Percentiles rank a stretch among this genome's conserved stretches.
phyloP scores from a whole-genome alignment of 2,329 filamentous ascomycete genomes.

The Fusarium pseudonygamai region DNA sequence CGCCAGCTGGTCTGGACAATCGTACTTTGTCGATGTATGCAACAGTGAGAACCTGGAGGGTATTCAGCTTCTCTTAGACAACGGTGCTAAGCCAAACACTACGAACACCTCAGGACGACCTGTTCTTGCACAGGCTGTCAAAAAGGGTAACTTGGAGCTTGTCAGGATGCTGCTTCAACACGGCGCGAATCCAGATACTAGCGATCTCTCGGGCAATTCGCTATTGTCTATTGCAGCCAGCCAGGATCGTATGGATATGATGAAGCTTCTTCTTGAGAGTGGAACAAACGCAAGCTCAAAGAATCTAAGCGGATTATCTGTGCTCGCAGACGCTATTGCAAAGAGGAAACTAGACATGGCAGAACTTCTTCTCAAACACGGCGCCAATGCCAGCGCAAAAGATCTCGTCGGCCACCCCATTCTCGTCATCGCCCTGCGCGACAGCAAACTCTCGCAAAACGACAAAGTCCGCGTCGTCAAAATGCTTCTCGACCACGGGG shows the following conservation, averaged over 20 bases:
- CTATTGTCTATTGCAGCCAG: slow-evolving; percentile 45
- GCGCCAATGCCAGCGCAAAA: slow-evolving; percentile 47
- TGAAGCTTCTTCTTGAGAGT: slow-evolving; percentile 46
- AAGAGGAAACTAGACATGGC: slow-evolving; percentile 47
- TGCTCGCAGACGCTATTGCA: slow-evolving; percentile 48
- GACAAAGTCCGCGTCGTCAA: slow-evolving; percentile 43
- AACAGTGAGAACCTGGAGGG: slow-evolving; percentile 40
- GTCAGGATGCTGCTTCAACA: slow-evolving; percentile 44
- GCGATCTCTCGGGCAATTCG: slow-evolving; percentile 44
- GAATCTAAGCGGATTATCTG: slow-evolving; percentile 44
- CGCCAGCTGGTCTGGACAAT: slow-evolving; percentile 42
- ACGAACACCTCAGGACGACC: slow-evolving; percentile 41
- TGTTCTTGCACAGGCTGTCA: slow-evolving; percentile 43
- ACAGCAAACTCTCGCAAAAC: slow-evolving; percentile 36
- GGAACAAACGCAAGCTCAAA: slow-evolving; percentile 47
- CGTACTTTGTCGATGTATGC: slow-evolving; percentile 46
- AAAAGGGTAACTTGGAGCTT: slow-evolving; percentile 42
- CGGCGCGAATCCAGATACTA: slow-evolving; percentile 49
- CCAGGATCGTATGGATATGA: slow-evolving; percentile 44
- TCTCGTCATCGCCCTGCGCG: slow-evolving; percentile 45
- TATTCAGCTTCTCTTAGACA: slow-evolving; percentile 43
- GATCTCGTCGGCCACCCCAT: slow-evolving; percentile 47
- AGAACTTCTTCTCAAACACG: slow-evolving; percentile 46
- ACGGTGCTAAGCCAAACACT: slow-evolving; percentile 45
- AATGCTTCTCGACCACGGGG: slow-evolving; percentile 48